Percentiles rank a stretch among this genome's conserved stretches.
Evolutionary conservation across 345 rosid genomes (phyloP).

Genomic region (Eucalyptus regnans): DNA sequence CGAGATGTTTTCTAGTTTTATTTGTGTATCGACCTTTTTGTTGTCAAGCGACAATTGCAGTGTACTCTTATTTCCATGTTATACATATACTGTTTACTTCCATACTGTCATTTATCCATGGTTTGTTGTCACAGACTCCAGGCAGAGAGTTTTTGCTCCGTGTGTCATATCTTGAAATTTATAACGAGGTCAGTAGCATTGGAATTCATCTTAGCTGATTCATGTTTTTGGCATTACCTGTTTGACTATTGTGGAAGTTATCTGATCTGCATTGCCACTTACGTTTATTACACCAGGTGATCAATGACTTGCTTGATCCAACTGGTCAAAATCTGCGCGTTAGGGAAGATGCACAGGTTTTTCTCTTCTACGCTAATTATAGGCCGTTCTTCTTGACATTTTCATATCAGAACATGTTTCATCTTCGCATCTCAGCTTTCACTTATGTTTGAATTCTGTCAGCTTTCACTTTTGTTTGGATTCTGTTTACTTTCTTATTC

Average conservation of each 20-base stretch:
- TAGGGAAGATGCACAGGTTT: slow-evolving; percentile 98
- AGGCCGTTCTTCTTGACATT: not conserved
- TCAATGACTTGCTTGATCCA: slow-evolving; percentile 98
- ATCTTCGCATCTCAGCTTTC: not conserved
- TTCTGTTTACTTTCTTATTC: not conserved
- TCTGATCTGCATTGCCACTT: not conserved
- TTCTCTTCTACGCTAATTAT: not conserved
- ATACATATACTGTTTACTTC: not conserved
- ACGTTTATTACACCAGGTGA: slow-evolving; percentile 52
- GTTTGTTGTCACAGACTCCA: slow-evolving; percentile 64
- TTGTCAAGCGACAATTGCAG: not conserved
- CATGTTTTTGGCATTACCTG: not conserved
- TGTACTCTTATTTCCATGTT: not conserved
- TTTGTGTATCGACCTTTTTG: not conserved
- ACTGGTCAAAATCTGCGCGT: slow-evolving; percentile 98
- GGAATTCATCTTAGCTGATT: not conserved
- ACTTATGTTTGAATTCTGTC: not conserved
- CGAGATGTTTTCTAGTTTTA: not conserved
- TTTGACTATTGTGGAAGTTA: not conserved
- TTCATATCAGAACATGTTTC: not conserved
- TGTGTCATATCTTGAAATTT: slow-evolving; percentile 97
- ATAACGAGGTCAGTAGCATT: slow-evolving; percentile 71
- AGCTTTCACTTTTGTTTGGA: not conserved
- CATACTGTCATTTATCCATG: not conserved
- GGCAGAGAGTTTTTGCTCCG: slow-evolving; percentile 98